These are phyloP conservation scores for Volvox carteri DNA, from an alignment of 163 green algal species.

Conservation along the genomic window DNA sequence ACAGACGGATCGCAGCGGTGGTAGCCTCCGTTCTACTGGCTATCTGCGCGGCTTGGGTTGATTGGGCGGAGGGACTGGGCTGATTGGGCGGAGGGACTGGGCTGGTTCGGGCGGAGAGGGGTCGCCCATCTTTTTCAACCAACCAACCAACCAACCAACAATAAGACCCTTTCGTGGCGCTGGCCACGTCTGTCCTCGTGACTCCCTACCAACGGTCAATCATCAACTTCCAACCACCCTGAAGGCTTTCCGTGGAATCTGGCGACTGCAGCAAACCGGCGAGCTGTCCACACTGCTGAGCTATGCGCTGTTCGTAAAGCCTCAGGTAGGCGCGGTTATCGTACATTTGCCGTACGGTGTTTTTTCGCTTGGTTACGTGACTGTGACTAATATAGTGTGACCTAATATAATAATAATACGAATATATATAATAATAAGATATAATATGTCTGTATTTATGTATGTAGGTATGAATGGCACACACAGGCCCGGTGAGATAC, in stretches of 20 bases:
- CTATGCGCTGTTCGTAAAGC: constrained; percentile 87
- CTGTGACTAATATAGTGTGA: not conserved
- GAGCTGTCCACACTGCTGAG: constrained; percentile 66
- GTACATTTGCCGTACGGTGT: not conserved
- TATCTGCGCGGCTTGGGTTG: no score
- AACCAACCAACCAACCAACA: not conserved
- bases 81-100: no score
- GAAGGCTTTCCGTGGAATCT: constrained; percentile 84
- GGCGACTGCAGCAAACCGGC: constrained; percentile 77
- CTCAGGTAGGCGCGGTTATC: constrained; percentile 45
- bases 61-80: no score
- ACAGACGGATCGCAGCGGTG: no score
- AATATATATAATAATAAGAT: no score
- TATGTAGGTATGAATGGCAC: not conserved
- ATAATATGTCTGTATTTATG: not conserved
- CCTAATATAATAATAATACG: no score
- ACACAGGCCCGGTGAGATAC: not conserved
- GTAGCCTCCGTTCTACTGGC: no score
- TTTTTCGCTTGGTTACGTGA: not conserved
- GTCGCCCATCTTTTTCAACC: not conserved
- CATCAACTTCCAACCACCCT: not conserved
- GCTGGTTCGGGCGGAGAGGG: not conserved
- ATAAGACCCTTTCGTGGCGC: not conserved
- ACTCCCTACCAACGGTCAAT: not conserved
- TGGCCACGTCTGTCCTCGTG: not conserved